Base-by-base conservation (phyloP, 176 grass and related monocot species). In the barley (Hordeum vulgare) region DNA sequence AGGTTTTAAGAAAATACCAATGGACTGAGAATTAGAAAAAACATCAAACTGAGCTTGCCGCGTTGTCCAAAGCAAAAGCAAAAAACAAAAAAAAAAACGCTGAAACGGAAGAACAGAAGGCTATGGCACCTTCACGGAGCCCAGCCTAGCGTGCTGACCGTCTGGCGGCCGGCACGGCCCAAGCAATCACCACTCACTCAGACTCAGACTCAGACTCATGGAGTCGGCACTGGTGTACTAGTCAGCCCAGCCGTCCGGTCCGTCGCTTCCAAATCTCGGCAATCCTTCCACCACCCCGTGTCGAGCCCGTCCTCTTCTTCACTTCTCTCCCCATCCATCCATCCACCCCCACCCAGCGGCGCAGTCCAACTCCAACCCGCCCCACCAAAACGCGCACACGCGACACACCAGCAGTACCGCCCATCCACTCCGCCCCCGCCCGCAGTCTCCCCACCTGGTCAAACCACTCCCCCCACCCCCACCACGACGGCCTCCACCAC, bases 371-470 rank as follows among this genome's bases (percentile, higher is more conserved):
- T 49, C 45, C 45, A 17, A 14, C 24, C 69, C 69, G 69, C 23
- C 69, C 69, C 70, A 73, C 41, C 70, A 73, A 73, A 73, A 72
- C 37, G 41, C 67, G 67, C 67, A 24, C 67, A 72, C 69, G 69
- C 69, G 69, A 72, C 69, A 72, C 12, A 45, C 31, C 20, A 71
- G 41, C 70, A 49, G 70, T 73, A 73, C 70, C 44, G 70, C 70
- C 70, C 41, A 73, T 73, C 70, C 70, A 73, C 70, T 73, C 40
- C 69, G 44, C 41, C 69, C 69, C 41, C 70, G 70, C 70, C 17
- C 64, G 28, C 77, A 41, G 61, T 69, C 74, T 58, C 83, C 81
- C 79, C 79, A 14, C 26, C 70, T 73, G 70, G 70, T 73, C 70
- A 73, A 73, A 73, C 70, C 70, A 73, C 70, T 5, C 37, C 42